Base-by-base conservation (phyloP, 805 yeast species). In the Lipomyces oligophaga region DNA sequence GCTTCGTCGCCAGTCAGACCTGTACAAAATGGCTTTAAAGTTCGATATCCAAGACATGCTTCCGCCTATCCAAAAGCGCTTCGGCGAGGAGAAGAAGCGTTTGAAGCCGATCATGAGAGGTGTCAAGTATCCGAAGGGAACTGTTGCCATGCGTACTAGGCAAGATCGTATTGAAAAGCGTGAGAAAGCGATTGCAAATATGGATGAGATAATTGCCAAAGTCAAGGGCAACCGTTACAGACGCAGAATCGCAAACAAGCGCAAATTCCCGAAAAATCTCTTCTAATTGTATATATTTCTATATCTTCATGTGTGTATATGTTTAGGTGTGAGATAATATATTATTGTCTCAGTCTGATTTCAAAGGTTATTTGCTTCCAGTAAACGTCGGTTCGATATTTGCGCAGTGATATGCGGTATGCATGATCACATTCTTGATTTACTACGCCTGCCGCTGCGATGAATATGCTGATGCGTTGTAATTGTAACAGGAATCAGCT, bases 31-130 rank as follows among this genome's bases (percentile, higher is more conserved):
- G 62, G 95, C 95, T 2, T 69, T 74, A 58, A 75, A 76, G 58
- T 82, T 75, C 60, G 95, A 95, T 13, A 68, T 86, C 4, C 72
- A 77, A 21, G 85, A 81, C 46, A 67, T 83, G 45, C 69, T 86
- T 61, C 96, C 96, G 26, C 69, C 75, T 20, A 58, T 76, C 44
- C 75, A 74, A 18, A 72, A 73, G 51, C 41, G 43, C 42, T 52
- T 52, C 31, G 56, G 56, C 3, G 10, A 36, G 6, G 47, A 44
- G 27, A 52, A 52, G 45, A 19, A 27, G 38, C 13, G 28, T 31
- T 15, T 35, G 31, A 52, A 52, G 41, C 34, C 24, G 45, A 38
- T 21, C 13, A 52, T 52, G 56, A 35, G 18, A 18, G 49, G 56
- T 20, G 50, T 40, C 6, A 39, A 39, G 16, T 32, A 36, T 6